Evolutionary conservation across 1,284 basidiomycete genomes (phyloP).

Genomic region (Irpex sp.): DNA sequence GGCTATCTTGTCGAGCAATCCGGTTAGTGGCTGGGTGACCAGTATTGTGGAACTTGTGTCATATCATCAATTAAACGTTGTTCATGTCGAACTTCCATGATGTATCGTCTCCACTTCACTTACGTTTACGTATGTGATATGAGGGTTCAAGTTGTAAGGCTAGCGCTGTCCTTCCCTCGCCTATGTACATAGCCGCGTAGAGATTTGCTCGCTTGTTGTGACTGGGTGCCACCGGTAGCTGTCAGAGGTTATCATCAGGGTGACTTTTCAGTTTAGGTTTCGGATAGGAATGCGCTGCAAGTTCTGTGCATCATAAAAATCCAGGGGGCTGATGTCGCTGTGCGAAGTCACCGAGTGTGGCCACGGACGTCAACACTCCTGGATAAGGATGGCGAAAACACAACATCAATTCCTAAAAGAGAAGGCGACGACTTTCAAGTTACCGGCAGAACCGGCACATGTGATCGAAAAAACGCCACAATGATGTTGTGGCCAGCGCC

Average conservation of each 20-base stretch:
- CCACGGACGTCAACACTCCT: too few species aligned
- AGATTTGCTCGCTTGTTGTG: background rate
- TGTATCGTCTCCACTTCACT: background rate
- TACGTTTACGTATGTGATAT: background rate
- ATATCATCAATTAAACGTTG: background rate
- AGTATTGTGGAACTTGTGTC: background rate
- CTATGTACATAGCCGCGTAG: background rate
- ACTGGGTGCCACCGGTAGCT: background rate
- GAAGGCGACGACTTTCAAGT: background rate
- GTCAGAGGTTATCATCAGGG: background rate
- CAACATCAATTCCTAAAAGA: background rate
- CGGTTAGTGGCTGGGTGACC: background rate
- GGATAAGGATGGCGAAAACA: background rate
- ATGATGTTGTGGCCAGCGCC: slow-evolving; percentile 4
- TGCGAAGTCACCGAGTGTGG: too few species aligned
- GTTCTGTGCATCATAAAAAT: too few species aligned
- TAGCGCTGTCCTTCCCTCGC: background rate
- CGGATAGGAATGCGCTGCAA: background rate
- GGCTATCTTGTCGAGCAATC: background rate
- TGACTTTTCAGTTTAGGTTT: background rate
- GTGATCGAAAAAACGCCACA: slow-evolving; percentile 7
- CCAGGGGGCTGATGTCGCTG: too few species aligned
- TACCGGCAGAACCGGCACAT: background rate
- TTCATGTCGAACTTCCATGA: background rate
- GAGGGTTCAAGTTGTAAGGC: background rate